These are phyloP conservation scores for Aspergillus ruber DNA, from an alignment of 2,329 filamentous ascomycete species.

Conservation along the genomic window DNA sequence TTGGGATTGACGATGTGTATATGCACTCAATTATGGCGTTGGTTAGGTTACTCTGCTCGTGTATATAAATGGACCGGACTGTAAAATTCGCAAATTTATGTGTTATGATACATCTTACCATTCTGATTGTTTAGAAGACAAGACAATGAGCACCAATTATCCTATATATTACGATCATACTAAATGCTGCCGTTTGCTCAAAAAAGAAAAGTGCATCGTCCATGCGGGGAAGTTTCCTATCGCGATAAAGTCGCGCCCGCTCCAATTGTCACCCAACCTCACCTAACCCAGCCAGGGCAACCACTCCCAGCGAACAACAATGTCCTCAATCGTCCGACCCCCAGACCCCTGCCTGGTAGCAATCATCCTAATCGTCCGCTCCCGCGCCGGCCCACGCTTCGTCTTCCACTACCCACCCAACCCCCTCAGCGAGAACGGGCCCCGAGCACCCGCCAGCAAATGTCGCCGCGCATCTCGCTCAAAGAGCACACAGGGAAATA, in stretches of 20 bases:
- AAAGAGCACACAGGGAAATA: conserved; percentile 21
- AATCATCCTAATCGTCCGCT: conserved; percentile 68
- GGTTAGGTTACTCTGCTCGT: background rate
- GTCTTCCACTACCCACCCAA: conserved; percentile 80
- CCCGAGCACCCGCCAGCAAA: conserved; percentile 26
- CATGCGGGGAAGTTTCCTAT: conserved; percentile 15
- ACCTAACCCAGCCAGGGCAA: conserved; percentile 10
- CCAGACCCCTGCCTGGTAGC: conserved; percentile 57
- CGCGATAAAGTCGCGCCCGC: background rate
- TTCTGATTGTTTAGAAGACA: too few relatives aligned
- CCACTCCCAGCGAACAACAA: conserved; percentile 14
- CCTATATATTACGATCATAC: background rate
- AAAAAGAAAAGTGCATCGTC: background rate
- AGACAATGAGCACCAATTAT: too few relatives aligned
- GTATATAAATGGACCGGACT: conserved; percentile 1
- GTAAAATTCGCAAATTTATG: too few relatives aligned
- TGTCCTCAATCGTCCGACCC: conserved; percentile 43
- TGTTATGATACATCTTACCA: too few relatives aligned
- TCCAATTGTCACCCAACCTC: conserved; percentile 11
- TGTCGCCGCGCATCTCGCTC: conserved; percentile 28
- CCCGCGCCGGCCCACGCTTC: conserved; percentile 70
- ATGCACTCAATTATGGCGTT: conserved; percentile 1
- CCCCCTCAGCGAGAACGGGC: conserved; percentile 35
- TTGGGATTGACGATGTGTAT: background rate
- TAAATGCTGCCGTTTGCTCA: background rate